Evolutionary conservation across 306 rosid species (phyloP), one percentile per base, ranked within the genome.

Genomic region (Malus fusca): DNA sequence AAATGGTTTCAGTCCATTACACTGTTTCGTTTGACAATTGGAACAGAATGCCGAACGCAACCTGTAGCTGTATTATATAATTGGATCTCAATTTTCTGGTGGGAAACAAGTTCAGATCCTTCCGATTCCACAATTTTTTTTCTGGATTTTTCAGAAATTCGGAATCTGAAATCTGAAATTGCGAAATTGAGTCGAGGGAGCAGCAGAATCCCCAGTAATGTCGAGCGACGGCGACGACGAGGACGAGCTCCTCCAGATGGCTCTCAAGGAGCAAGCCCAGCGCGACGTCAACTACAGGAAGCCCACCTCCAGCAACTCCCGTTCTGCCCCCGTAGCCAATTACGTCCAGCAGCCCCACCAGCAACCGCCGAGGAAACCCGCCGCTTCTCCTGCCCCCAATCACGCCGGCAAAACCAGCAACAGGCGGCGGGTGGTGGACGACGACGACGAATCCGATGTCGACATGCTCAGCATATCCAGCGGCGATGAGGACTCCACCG

Each of bases 401-500:
- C 25, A 58, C 7, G 12, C 63, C 30, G 23, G 30, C 75, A 68
- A 69, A 19, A 42, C 60, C 42, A 26, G 15, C 68, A 78, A 76
- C 68, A 60, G 67, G 73, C 80, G 86, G 40, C 82, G 89, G 46
- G 77, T 65, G 48, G 88, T 72, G 4, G 98, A 92, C 37, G 92
- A 92, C 0, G 99, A 95, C 43, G 99, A 95, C 8, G 99, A 92
- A 82, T 95, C 99, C 3, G 97, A 95, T 75, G 92, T 92, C 4
- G 99, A 95, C 84, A 88, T 95, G 99, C 96, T 95, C 75, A 95
- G 99, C 83, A 95, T 95, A 65, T 95, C 99, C 17, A 95, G 99
- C 68, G 99, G 99, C 19, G 99, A 95, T 6, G 99, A 92, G 73
- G 99, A 95, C 62, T 75, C 82, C 68, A 71, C 83, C 21, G 82